Evolutionary conservation across 2,329 filamentous ascomycete species (phyloP).

Genomic region (Colletotrichum lentis): DNA sequence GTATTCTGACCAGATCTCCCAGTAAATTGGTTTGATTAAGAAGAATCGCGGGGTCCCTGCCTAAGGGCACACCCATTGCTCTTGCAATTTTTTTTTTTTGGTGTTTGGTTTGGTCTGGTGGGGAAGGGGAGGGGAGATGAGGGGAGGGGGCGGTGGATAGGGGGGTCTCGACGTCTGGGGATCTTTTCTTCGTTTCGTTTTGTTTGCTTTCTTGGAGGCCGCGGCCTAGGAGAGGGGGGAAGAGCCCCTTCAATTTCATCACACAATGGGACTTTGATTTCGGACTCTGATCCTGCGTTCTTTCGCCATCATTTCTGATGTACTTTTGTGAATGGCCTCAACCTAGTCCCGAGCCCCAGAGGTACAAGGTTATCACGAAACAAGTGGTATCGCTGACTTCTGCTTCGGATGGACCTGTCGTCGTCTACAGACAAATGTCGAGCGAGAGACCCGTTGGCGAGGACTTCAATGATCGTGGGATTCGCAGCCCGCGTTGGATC

Average conservation of each 20-base stretch:
- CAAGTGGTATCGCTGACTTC: background rate
- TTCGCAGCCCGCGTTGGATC: too few species aligned
- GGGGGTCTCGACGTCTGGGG: too few species aligned
- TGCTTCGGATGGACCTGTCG: too few species aligned
- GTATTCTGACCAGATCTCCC: background rate
- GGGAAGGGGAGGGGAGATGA: too few species aligned
- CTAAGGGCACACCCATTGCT: constrained; percentile 24
- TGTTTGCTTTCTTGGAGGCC: background rate
- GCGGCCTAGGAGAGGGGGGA: background rate
- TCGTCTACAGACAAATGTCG: too few species aligned
- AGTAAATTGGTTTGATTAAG: background rate
- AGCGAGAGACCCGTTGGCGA: too few species aligned
- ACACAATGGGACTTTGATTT: background rate
- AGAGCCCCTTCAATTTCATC: background rate
- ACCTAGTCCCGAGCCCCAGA: too few species aligned
- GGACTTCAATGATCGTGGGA: too few species aligned
- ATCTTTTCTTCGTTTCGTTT: too few species aligned
- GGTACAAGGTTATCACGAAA: too few species aligned
- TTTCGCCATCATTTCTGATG: background rate
- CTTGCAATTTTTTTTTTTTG: too few species aligned
- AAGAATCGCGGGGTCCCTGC: constrained; percentile 21
- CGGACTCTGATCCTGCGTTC: background rate
- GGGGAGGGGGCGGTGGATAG: too few species aligned
- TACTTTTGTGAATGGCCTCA: background rate
- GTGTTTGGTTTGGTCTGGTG: background rate